Base-by-base conservation (phyloP, 164 flowering plant species). In the Vitis amurensis region DNA sequence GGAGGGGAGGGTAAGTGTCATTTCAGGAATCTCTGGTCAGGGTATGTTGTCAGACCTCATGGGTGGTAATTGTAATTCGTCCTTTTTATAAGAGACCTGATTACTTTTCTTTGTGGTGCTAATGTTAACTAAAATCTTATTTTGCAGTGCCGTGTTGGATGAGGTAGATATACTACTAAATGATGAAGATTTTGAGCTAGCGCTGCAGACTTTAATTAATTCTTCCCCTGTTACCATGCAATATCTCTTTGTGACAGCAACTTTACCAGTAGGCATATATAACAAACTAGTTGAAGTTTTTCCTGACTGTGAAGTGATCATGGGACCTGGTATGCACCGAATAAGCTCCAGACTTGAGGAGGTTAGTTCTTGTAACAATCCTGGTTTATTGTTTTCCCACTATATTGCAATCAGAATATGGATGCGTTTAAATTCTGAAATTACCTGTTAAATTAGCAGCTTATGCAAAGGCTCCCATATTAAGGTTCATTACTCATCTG, bases 281-380 rank as follows among this genome's bases (percentile, higher is more conserved):
- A 89, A 89, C 84, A 90, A 88, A 68, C 83, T 96, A 15, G 88
- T 93, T 65, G 91, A 89, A 81, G 67, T 72, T 73, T 93, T 96
- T 73, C 99, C 99, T 59, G 99, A 96, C 75, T 84, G 87, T 80
- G 85, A 87, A 66, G 90, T 86, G 50, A 72, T 93, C 71, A 87
- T 89, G 92, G 99, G 98, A 76, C 99, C 98, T 76, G 88, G 98
- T 61, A 77, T 93, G 79, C 99, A 95, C 73, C 92, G 97, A 11
- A 87, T 84, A 68, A 95, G 97, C 84, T 66, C 86, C 55, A 83
- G 92, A 70, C 92, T 96, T 76, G 93, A 91, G 71, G 99, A 96
- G 98, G 99, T 96, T 73, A 10, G 89, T 71, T 72, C 27, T n/a
- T 57, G 10, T 23, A 17, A 12, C 50, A 16, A 12, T n/a, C 16